A percentile compares a stretch with the other conserved stretches of the same genome.
Conservation (phyloP, 208 protist genomes). For the Crithidia bombi region DNA sequence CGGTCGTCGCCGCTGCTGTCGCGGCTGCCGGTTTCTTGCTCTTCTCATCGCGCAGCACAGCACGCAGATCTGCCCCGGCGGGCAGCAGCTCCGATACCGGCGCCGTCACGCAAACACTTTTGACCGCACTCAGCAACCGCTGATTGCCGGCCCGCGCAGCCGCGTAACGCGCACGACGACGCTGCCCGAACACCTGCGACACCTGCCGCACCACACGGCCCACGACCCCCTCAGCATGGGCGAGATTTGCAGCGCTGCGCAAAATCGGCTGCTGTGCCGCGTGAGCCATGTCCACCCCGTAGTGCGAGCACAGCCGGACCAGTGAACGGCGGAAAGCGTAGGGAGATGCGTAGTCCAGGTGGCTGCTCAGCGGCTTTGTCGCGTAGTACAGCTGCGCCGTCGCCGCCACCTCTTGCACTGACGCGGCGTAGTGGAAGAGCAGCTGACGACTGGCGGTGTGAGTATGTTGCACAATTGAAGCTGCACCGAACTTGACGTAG, state of each 20-base stretch:
- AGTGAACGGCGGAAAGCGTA: conserved; percentile 79
- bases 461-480: conserved; percentile 79
- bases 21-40: conserved; percentile 11
- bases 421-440: conserved; percentile 73
- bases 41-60: conserved; percentile 15
- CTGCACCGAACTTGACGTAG: conserved; percentile 85
- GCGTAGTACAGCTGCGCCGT: conserved; percentile 81
- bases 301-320: conserved; percentile 57
- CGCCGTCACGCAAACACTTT: conserved; percentile 40
- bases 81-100: conserved; percentile 51
- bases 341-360: conserved; percentile 83
- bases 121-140: conserved; percentile 50
- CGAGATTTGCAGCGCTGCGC: conserved; percentile 58
- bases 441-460: conserved; percentile 72
- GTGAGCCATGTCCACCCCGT: conserved; percentile 67
- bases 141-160: conserved; percentile 31
- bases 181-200: conserved; percentile 54
- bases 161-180: conserved; percentile 51
- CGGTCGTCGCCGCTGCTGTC: neutral
- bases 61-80: conserved; percentile 38
- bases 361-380: conserved; percentile 75
- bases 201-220: conserved; percentile 37
- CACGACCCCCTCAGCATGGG: conserved; percentile 66
- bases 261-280: conserved; percentile 73
- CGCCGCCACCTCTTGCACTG: conserved; percentile 69